Conservation (phyloP, 805 yeast genomes). For the Hanseniaspora meyeri region DNA sequence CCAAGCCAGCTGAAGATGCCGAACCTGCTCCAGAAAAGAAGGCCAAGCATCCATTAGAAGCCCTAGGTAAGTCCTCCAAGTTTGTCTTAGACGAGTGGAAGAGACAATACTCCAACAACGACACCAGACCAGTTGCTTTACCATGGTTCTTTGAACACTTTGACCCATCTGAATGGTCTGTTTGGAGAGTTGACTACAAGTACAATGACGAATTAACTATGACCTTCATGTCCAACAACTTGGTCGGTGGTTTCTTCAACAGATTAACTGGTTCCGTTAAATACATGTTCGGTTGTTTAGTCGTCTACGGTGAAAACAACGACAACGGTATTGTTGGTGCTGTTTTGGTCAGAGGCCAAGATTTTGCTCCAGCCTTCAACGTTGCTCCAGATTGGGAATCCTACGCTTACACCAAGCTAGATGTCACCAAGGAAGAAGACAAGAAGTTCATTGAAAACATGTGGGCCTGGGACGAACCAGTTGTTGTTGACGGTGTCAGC, state of each 20-base stretch:
- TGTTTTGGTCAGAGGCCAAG: constrained; percentile 92
- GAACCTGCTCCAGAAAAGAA: constrained; percentile 27
- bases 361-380: constrained; percentile 76
- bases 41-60: constrained; percentile 81
- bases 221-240: constrained; percentile 95
- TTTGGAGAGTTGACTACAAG: constrained; percentile 88
- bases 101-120: constrained; percentile 89
- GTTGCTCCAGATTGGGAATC: constrained; percentile 99
- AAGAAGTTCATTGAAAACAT: constrained; percentile 72
- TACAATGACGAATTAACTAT: constrained; percentile 92
- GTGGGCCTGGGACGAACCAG: constrained; percentile 98
- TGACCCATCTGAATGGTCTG: constrained; percentile 82
- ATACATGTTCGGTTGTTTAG: constrained; percentile 84
- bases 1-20: constrained; percentile 4
- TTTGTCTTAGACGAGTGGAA: constrained; percentile 76
- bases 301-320: constrained; percentile 97
- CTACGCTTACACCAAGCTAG: constrained; percentile 70
- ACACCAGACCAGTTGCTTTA: constrained; percentile 79
- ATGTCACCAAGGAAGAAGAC: constrained; percentile 62
- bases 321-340: constrained; percentile 94
- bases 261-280: constrained; percentile 83
- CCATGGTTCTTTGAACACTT: constrained; percentile 96
- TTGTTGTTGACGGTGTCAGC: constrained; percentile 61
- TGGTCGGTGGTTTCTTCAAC: constrained; percentile 93
- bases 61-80: constrained; percentile 55